Evolutionary conservation across 2,329 filamentous ascomycete species (phyloP).

Genomic region (Diaporthe capsici): DNA sequence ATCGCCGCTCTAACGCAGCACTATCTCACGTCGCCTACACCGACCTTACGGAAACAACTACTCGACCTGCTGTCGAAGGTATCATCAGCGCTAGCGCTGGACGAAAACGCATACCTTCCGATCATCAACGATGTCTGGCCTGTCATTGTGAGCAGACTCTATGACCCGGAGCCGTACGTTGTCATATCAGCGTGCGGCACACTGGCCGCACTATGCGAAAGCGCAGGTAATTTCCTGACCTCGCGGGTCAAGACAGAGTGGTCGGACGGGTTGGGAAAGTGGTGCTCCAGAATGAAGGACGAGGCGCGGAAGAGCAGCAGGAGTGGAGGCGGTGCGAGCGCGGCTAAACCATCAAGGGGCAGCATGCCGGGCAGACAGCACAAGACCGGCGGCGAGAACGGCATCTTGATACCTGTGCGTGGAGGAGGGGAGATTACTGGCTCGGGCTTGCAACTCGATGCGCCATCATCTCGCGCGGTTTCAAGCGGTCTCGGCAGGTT

Average conservation of each 20-base stretch:
- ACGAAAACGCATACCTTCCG: conserved; percentile 89
- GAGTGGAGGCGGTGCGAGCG: conserved; percentile 24
- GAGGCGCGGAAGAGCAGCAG: conserved; percentile 51
- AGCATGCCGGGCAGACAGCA: conserved; percentile 30
- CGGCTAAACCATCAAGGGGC: neutral
- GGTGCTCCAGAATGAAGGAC: conserved; percentile 60
- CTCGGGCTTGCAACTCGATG: conserved; percentile 28
- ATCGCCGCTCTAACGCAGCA: conserved; percentile 90
- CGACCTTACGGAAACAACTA: conserved; percentile 82
- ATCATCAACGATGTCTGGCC: conserved; percentile 94
- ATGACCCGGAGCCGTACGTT: conserved; percentile 78
- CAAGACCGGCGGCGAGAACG: conserved; percentile 1
- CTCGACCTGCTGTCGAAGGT: conserved; percentile 83
- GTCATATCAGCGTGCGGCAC: conserved; percentile 78
- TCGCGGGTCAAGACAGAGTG: conserved; percentile 83
- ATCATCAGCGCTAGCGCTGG: conserved; percentile 77
- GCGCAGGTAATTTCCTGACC: conserved; percentile 85
- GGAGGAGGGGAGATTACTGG: conserved; percentile 42
- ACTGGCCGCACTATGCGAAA: conserved; percentile 76
- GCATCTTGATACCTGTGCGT: conserved; percentile 53
- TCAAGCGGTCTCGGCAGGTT: conserved; percentile 67
- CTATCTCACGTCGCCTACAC: conserved; percentile 88
- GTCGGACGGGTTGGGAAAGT: conserved; percentile 66
- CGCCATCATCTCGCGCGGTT: neutral
- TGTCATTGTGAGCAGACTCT: conserved; percentile 77